Base-by-base conservation (phyloP, 768 basidiomycete species). In the Dendrothele bispora region DNA sequence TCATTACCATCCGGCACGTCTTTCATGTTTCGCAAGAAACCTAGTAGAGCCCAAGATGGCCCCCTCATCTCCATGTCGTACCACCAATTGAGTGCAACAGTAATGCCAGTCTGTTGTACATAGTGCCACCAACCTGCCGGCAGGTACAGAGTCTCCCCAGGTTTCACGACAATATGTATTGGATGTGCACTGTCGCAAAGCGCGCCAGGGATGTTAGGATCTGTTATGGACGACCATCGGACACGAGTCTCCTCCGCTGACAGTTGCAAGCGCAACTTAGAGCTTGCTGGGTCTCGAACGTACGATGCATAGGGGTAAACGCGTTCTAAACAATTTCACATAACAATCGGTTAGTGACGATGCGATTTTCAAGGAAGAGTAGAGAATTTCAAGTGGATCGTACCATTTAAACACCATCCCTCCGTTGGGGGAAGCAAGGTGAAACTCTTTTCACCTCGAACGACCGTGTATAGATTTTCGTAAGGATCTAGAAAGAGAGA, bases 91-190 rank as follows among this genome's bases (percentile, higher is more conserved):
- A 90, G 56, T 2, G 89, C 88, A 49, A 92, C 80, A 1, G 79
- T 83, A 20, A 73, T 69, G 3, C 74, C 77, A 3, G 77, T 70
- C 61, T 97, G 94, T 32, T 81, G 75, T 28, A 95, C 91, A 58
- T 90, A 79, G 61, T 95, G 94, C 86, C 88, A 95, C 95, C 95
- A 97, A 0, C 91, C 86, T 4, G 86, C 79, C n/a, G 95, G 95
- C 17, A 97, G 79, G 65, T 92, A 95, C 17, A 97, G 67, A 1
- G 86, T 83, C 54, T 95, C 87, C 3, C 94, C 93, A 5, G 80
- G 78, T 4, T 68, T 52, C 6, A 97, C 60, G 1, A 79, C 80
- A 21, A 95, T 74, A 11, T 74, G 68, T 27, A 94, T 76, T 1
- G 92, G 86, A 40, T 79, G 77, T 0, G 86, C 77, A 21, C 75